phyloP scores from a whole-genome alignment of 352 stramenopile genomes.

The Phytophthora pinifolia region DNA sequence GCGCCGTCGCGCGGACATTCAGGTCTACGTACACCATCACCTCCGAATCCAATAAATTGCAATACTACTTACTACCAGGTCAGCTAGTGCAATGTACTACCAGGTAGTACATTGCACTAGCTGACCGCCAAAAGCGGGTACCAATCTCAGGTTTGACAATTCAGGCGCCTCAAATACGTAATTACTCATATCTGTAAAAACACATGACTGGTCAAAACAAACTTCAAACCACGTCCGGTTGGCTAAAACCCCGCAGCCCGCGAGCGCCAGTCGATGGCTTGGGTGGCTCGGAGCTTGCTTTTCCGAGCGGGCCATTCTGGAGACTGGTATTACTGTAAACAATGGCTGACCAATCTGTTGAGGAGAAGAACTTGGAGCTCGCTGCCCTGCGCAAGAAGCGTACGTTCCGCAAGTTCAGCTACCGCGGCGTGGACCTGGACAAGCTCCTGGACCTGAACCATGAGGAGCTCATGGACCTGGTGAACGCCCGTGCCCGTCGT shows the following conservation, averaged over 20 bases:
- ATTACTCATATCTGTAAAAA: conserved; percentile 16
- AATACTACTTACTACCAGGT: no score
- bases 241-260: no score
- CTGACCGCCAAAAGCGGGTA: no score
- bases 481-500: conserved; percentile 95
- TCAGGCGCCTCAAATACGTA: conserved; percentile 1
- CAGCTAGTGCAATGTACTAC: no score
- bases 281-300: background rate
- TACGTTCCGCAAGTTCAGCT: conserved; percentile 99
- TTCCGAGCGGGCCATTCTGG: conserved; percentile 7
- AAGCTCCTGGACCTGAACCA: conserved; percentile 99
- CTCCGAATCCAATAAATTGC: background rate
- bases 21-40: conserved; percentile 73
- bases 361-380: conserved; percentile 85
- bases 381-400: conserved; percentile 99
- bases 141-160: no score
- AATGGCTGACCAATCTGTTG: conserved; percentile 49
- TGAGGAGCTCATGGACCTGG: conserved; percentile 99
- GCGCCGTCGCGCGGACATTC: conserved; percentile 55
- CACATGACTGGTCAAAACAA: no score
- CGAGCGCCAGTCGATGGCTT: conserved; percentile 20
- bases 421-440: conserved; percentile 99
- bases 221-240: no score
- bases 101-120: background rate
- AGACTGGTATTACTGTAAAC: conserved; percentile 47